phyloP scores from a whole-genome alignment of 805 yeast species.

The Tetrapisispora taiwanensis region DNA sequence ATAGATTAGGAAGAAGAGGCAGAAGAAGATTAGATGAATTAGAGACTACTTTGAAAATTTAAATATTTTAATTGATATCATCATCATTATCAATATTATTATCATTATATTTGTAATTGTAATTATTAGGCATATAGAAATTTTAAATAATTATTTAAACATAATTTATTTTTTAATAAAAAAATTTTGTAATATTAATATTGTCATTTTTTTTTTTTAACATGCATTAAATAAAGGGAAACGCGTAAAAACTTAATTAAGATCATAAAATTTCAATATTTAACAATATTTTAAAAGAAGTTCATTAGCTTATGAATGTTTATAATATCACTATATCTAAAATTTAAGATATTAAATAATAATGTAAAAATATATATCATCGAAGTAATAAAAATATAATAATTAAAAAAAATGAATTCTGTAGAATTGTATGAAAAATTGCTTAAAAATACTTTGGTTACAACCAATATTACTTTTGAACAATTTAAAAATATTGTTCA shows the following conservation, averaged over 20 bases:
- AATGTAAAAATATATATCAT: no score
- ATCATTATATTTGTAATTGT: no score
- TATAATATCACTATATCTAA: no score
- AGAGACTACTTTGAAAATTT: constrained; percentile 29
- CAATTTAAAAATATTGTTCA: neutral
- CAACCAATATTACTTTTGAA: neutral
- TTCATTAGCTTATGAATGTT: no score
- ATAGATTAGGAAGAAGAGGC: constrained; percentile 34
- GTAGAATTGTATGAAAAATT: neutral
- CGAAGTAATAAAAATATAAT: no score
- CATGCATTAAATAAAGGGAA: neutral
- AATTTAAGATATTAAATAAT: no score
- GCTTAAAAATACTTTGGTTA: neutral
- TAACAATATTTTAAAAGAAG: no score
- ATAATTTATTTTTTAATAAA: neutral
- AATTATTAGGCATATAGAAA: no score
- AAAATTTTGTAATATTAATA: neutral
- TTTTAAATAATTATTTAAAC: no score
- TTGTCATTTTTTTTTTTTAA: no score
- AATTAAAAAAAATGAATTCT: constrained; percentile 3
- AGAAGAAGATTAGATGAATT: constrained; percentile 43
- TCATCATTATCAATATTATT: no score
- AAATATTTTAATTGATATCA: neutral
- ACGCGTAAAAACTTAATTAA: neutral
- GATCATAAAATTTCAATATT: no score